Base-by-base conservation (phyloP, 2,329 filamentous ascomycete genomes). In the Coccinonectria pachysandricola region DNA sequence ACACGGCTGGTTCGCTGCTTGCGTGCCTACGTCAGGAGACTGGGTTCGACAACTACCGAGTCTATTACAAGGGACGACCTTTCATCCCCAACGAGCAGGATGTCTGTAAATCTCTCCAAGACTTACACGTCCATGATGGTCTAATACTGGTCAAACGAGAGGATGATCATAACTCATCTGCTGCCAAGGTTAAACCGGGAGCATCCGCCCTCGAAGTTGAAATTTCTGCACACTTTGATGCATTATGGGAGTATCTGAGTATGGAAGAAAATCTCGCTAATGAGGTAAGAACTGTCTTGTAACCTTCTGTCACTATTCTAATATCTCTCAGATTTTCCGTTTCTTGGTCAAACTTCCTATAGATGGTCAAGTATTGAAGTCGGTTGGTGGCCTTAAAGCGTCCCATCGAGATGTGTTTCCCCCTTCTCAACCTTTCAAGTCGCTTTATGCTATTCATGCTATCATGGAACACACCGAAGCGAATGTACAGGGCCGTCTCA, bases 171-270 rank as follows among this genome's bases (percentile, higher is more conserved):
- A 49, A 57, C 7, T 53, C 57, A 4, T 53, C 60, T 30, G 48
- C 64, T 14, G 41, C 60, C 35, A 46, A 62, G 15, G 56, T 66
- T 27, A 63, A 60, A 35, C 65, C 55, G 26, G 72, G 59, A 25
- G 69, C 60, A 23, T 75, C 60, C 36, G 68, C 59, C 18, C 67
- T 96, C 3, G 85, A 96, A 48, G 66, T 72, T 8, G 82, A 88
- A 42, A 76, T 96, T 12, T 60, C 91, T 40, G 68, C 75, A 31
- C 82, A 92, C 51, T 93, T 94, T 45, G 70, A 83, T 28, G 76
- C 88, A 34, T 58, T 98, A 13, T 94, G 91, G 66, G 70, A 74
- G 21, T 80, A 88, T 44, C 64, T 96, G 28, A 74, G 75, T 37
- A 70, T 87, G 57, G 71, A 82, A 22, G 76, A 87, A 32, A 64